Percentiles rank a stretch among this genome's conserved stretches.
These are phyloP conservation scores for Saraca asoca DNA, from an alignment of 331 rosid genomes.

Conservation along the genomic window DNA sequence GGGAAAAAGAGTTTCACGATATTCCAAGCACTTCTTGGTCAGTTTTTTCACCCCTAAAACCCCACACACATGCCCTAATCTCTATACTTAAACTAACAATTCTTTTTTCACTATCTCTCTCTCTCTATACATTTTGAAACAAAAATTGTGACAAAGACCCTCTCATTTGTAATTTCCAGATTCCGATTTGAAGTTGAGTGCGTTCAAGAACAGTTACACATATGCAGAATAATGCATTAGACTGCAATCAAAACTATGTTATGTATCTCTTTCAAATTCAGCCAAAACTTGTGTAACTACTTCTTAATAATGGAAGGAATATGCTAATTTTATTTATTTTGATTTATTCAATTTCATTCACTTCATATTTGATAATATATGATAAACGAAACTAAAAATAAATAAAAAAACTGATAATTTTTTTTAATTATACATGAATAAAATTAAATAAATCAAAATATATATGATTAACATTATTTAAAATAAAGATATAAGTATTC, in stretches of 20 bases:
- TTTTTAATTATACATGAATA: too few relatives aligned
- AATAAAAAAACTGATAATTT: too few relatives aligned
- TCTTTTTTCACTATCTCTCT: conserved; percentile 28
- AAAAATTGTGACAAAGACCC: neutral
- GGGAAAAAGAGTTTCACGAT: conserved; percentile 55
- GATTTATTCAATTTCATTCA: too few relatives aligned
- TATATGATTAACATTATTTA: too few relatives aligned
- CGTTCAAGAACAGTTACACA: conserved; percentile 31
- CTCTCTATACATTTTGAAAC: conserved; percentile 19
- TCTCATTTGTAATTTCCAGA: neutral
- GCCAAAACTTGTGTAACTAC: too few relatives aligned
- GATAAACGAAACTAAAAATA: too few relatives aligned
- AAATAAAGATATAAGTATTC: too few relatives aligned
- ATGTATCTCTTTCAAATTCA: too few relatives aligned
- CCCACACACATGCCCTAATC: conserved; percentile 43
- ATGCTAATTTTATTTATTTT: too few relatives aligned
- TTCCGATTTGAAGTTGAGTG: conserved; percentile 1
- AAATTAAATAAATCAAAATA: too few relatives aligned
- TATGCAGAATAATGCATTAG: conserved; percentile 40
- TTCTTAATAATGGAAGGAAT: too few relatives aligned
- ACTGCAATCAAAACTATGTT: neutral
- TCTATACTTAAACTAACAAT: conserved; percentile 30
- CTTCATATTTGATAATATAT: too few relatives aligned
- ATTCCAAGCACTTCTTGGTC: conserved; percentile 61
- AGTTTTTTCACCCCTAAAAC: conserved; percentile 45